Conservation (phyloP, 345 rosid species). For the Salix viminalis region DNA sequence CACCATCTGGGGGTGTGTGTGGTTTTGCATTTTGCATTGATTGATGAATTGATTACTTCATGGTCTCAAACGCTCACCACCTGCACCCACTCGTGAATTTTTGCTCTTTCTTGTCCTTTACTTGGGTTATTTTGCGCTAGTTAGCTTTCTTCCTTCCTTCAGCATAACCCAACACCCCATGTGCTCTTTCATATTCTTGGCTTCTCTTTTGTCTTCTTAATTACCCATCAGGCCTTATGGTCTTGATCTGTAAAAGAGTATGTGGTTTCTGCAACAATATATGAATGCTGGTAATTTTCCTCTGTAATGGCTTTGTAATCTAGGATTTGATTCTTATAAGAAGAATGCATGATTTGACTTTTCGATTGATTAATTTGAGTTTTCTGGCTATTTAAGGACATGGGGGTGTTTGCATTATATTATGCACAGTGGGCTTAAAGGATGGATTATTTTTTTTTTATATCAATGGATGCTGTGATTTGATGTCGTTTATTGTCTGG, state of each 20-base stretch:
- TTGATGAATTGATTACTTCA: neutral
- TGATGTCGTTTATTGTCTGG: neutral
- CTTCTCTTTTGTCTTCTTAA: neutral
- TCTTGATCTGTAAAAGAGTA: constrained; percentile 4
- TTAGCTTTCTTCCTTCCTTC: neutral
- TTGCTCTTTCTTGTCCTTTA: neutral
- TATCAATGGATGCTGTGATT: neutral
- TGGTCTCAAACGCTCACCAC: neutral
- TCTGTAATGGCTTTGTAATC: neutral
- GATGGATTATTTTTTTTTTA: neutral
- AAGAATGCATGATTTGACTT: neutral
- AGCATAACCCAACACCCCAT: neutral
- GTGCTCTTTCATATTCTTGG: neutral
- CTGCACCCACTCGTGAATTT: neutral
- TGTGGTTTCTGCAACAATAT: neutral
- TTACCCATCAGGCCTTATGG: neutral
- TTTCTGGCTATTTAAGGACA: neutral
- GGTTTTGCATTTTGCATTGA: constrained; percentile 1
- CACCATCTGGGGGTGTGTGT: neutral
- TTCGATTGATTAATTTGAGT: neutral
- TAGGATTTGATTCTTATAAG: neutral
- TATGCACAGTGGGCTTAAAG: neutral
- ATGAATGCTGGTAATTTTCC: neutral
- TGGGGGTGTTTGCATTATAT: neutral
- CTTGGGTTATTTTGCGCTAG: neutral